Evolutionary conservation across 805 yeast genomes (phyloP).

Genomic region (Ogataea trehaloabstinens): DNA sequence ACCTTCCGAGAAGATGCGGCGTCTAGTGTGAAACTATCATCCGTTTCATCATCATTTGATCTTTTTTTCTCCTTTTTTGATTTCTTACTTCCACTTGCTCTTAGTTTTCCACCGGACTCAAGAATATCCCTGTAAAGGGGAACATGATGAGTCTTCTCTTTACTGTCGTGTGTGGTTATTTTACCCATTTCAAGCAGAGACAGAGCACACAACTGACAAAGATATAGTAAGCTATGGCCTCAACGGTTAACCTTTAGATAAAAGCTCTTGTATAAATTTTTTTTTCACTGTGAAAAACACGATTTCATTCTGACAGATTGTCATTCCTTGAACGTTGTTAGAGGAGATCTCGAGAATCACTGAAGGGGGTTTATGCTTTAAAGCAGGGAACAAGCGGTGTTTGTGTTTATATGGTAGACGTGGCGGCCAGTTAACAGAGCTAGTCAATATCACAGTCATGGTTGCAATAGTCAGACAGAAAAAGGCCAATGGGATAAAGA

Average conservation of each 20-base stretch:
- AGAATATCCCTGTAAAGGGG: slow-evolving; percentile 79
- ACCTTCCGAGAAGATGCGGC: slow-evolving; percentile 81
- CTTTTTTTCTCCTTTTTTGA: slow-evolving; percentile 20
- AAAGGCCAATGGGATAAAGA: slow-evolving; percentile 18
- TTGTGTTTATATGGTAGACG: too few relatives aligned
- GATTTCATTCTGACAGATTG: too few relatives aligned
- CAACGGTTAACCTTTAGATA: too few relatives aligned
- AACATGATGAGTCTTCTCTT: slow-evolving; percentile 67
- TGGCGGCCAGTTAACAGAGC: too few relatives aligned
- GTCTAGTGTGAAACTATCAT: slow-evolving; percentile 59
- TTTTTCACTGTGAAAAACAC: too few relatives aligned
- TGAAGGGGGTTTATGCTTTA: too few relatives aligned
- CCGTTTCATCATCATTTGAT: slow-evolving; percentile 42
- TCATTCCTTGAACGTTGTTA: too few relatives aligned
- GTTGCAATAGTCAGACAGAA: slow-evolving; percentile 39
- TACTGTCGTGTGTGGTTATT: slow-evolving; percentile 47
- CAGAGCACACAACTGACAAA: slow-evolving; percentile 2
- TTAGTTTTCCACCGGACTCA: slow-evolving; percentile 65
- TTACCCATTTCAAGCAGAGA: slow-evolving; percentile 69
- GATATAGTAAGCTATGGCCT: too few relatives aligned
- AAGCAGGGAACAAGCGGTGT: too few relatives aligned
- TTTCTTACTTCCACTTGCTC: slow-evolving; percentile 33
- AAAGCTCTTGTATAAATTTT: too few relatives aligned
- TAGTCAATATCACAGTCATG: too few relatives aligned
- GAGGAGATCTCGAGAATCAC: too few relatives aligned